These are phyloP conservation scores for Sungouiella blattae DNA, from an alignment of 805 yeast genomes.

Conservation along the genomic window DNA sequence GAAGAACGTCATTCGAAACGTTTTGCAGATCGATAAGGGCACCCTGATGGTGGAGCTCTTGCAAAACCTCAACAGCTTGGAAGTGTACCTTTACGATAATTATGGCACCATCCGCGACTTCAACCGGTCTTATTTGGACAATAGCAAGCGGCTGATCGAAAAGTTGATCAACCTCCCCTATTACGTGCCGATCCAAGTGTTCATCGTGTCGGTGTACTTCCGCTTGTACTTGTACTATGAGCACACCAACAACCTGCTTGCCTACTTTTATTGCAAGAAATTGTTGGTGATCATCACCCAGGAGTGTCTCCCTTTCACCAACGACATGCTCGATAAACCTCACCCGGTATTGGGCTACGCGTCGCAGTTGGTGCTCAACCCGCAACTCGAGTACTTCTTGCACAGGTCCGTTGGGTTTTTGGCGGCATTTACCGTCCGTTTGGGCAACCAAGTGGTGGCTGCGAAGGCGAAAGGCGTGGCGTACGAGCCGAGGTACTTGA, in stretches of 20 bases:
- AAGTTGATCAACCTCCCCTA: constrained; percentile 4
- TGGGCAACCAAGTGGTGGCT: constrained; percentile 7
- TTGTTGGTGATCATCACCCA: constrained; percentile 7
- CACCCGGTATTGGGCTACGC: constrained; percentile 8
- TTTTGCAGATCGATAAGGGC: constrained; percentile 4
- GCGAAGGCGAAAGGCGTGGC: constrained; percentile 1
- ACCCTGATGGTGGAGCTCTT: constrained; percentile 4
- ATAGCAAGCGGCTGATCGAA: not conserved
- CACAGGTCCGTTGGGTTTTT: constrained; percentile 11
- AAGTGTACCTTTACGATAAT: constrained; percentile 2
- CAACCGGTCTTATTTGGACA: constrained; percentile 3
- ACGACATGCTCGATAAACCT: constrained; percentile 6
- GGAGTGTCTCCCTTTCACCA: constrained; percentile 10
- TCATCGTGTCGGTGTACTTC: constrained; percentile 10
- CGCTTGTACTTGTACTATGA: constrained; percentile 16
- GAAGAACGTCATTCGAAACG: constrained; percentile 3
- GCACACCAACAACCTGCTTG: constrained; percentile 3
- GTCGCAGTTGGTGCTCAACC: constrained; percentile 10
- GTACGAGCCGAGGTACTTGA: too few species aligned
- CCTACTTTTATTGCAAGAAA: constrained; percentile 15
- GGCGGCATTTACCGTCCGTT: constrained; percentile 9
- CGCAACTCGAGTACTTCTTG: constrained; percentile 9
- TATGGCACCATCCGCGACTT: constrained; percentile 5
- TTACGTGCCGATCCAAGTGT: constrained; percentile 9
- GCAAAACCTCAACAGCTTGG: constrained; percentile 10